Conservation (phyloP, 2,329 filamentous ascomycete species). For the Orbilia quercus region DNA sequence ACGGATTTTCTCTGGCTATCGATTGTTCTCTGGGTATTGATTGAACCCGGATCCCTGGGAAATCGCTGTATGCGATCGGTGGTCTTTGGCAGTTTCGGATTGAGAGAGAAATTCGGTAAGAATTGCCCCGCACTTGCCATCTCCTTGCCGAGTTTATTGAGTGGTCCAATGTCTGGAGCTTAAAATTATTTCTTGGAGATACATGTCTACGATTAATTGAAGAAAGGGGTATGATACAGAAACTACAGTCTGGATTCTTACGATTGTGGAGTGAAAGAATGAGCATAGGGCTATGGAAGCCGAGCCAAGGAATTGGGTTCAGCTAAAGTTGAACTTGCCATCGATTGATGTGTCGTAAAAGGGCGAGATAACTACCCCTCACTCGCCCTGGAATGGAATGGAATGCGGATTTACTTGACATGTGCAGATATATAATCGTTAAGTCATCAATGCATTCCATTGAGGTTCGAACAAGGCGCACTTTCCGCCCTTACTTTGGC, state of each 20-base stretch:
- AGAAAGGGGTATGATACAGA: neutral
- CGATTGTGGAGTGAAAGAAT: neutral
- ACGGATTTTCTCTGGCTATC: neutral
- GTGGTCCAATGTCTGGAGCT: neutral
- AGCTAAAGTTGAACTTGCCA: neutral
- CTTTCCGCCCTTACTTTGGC: conserved; percentile 6
- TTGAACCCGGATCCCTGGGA: neutral
- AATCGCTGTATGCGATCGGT: neutral
- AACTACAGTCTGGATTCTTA: neutral
- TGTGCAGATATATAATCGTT: too few species aligned
- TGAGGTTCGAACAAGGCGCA: conserved; percentile 26
- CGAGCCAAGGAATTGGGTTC: neutral
- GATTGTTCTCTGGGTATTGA: neutral
- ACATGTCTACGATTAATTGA: neutral
- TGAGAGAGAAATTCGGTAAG: conserved; percentile 7
- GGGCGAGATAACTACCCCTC: too few species aligned
- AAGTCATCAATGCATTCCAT: neutral
- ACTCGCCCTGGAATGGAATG: neutral
- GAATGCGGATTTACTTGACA: neutral
- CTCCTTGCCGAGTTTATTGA: too few species aligned
- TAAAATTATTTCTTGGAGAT: neutral
- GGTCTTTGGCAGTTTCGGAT: conserved; percentile 27
- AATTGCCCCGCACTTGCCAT: conserved; percentile 23
- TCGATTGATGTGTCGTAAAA: too few species aligned
- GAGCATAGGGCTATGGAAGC: neutral